Base-by-base conservation (phyloP, 2,329 filamentous ascomycete species). In the Onygenales sp. region DNA sequence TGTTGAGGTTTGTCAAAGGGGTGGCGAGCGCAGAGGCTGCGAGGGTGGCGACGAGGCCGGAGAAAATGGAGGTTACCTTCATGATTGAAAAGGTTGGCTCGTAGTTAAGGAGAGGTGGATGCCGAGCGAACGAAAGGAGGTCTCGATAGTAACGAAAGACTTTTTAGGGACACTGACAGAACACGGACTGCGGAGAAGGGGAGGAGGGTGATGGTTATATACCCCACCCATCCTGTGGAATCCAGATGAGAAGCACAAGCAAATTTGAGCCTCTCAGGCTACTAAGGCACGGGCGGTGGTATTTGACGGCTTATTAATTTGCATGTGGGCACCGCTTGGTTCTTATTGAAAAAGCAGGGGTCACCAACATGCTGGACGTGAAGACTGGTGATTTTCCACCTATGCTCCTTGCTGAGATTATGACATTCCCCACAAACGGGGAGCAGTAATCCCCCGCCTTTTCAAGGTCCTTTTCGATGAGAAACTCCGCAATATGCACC, bases 11-110 rank as follows among this genome's bases (percentile, higher is more conserved):
- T 13, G 52, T 7, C 17, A 55, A 27, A 3, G 54, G 41, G 44
- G 56, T 36, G 43, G 58, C n/a, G 38, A 56, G 4, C 14, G 41
- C 49, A 13, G 17, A 43, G 41, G 38, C 21, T 11, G 49, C 49
- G 14, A 51, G 38, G 27, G 31, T 13, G 17, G 49, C 31, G 17
- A 43, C 41, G 3, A 47, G 9, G 31, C 45, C 45, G 17, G 36
- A 43, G 27, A 51, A 33, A n/a, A 51, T 35, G 49, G 49, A 51
- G 49, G 36, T 33, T 36, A 51, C 17, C 38, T 51, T 51, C 49
- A 51, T 51, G 11, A 14, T 14, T 9, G 42, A 1, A 2, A 43
- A 9, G 14, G n/a, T 21, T 43, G 14, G 3, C 27, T 43, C 14
- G 7, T 21, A 2, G 17, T 9, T 6, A 27, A 35, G 21, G n/a